A percentile compares a stretch with the other conserved stretches of the same genome.
These are phyloP conservation scores for Cordyceps pruinosa DNA, from an alignment of 2,329 filamentous ascomycete genomes.

Conservation along the genomic window DNA sequence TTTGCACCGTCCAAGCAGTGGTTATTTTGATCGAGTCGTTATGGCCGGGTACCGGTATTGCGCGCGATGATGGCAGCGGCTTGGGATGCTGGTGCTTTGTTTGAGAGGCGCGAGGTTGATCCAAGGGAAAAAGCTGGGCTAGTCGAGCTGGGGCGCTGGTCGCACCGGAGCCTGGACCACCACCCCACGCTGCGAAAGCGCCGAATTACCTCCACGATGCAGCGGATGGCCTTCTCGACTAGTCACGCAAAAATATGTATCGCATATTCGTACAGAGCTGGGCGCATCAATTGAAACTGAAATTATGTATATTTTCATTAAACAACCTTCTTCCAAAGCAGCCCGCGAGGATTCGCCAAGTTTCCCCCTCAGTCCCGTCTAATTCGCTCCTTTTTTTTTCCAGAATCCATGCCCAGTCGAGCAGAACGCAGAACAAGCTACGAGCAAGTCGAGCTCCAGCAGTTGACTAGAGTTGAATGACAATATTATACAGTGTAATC, in stretches of 20 bases:
- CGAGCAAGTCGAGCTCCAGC: not conserved
- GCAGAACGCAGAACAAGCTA: not conserved
- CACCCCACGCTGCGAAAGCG: conserved; percentile 1
- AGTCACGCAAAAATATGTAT: too few relatives aligned
- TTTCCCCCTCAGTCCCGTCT: conserved; percentile 5
- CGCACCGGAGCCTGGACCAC: not conserved
- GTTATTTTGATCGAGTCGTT: not conserved
- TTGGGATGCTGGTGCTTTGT: not conserved
- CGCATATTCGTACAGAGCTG: not conserved
- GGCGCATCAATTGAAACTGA: not conserved
- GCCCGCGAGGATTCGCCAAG: not conserved
- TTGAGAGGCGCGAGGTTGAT: not conserved
- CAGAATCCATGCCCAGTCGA: conserved; percentile 8
- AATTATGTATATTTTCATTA: conserved; percentile 15
- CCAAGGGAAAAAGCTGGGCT: conserved; percentile 1
- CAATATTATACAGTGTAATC: conserved; percentile 6
- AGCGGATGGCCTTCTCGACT: too few relatives aligned
- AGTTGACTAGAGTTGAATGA: not conserved
- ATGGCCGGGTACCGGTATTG: conserved; percentile 16
- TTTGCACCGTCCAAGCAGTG: not conserved
- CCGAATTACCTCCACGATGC: not conserved
- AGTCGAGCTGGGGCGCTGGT: not conserved
- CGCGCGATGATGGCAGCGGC: conserved; percentile 1
- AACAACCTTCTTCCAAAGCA: conserved; percentile 5
- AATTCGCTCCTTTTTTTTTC: conserved; percentile 11